Percentiles rank a stretch among this genome's conserved stretches.
phyloP scores from a whole-genome alignment of 257 asterid genomes.

The Craterostigma plantagineum region DNA sequence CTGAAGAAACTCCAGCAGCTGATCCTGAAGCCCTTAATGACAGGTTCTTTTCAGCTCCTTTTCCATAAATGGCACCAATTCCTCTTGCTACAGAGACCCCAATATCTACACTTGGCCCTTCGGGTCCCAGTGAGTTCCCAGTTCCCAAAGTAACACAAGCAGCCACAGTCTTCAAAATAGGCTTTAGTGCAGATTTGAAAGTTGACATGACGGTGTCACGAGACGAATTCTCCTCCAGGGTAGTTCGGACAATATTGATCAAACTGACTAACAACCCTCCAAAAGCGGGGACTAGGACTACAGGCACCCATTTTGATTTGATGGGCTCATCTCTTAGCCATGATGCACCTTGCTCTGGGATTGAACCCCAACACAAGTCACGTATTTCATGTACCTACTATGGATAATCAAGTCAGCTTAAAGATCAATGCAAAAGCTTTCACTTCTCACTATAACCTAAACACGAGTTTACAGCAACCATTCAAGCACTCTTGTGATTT shows the following conservation, averaged over 20 bases:
- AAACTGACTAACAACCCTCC: conserved; percentile 72
- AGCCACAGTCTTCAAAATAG: conserved; percentile 58
- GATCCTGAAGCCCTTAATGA: conserved; percentile 94
- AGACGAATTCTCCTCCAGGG: conserved; percentile 22
- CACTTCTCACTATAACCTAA: neutral
- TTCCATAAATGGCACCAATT: conserved; percentile 39
- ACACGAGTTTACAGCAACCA: too few relatives aligned
- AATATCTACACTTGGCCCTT: conserved; percentile 97
- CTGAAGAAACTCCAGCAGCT: conserved; percentile 93
- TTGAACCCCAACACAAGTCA: conserved; percentile 64
- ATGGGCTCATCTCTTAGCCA: conserved; percentile 73
- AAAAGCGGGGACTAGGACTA: conserved; percentile 61
- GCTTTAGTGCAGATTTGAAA: conserved; percentile 34
- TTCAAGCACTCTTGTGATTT: too few relatives aligned
- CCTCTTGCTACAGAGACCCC: conserved; percentile 77
- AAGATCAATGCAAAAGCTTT: conserved; percentile 1
- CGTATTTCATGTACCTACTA: conserved; percentile 77
- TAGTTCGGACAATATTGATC: conserved; percentile 29
- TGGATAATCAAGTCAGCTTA: conserved; percentile 3
- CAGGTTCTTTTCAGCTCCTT: conserved; percentile 34
- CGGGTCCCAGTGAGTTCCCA: conserved; percentile 95
- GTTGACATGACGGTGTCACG: conserved; percentile 17
- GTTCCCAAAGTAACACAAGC: conserved; percentile 95
- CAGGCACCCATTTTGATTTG: conserved; percentile 39
- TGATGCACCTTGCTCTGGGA: conserved; percentile 63